A percentile compares a stretch with the other conserved stretches of the same genome.
Conservation (phyloP, 768 basidiomycete species). For the Boletus huronensis region DNA sequence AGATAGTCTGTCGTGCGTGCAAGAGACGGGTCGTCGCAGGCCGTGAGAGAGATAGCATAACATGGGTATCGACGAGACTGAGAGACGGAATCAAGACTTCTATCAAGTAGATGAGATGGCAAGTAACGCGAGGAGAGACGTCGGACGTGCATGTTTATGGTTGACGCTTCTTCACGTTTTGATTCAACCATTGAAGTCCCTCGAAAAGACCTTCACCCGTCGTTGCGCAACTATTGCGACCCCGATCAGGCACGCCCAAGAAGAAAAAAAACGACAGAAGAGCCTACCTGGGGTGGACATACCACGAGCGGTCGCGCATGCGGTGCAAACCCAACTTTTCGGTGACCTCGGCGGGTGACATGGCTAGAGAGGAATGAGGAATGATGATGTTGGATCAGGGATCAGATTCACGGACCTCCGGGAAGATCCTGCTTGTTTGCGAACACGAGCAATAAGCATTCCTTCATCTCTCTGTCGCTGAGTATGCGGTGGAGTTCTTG, state of each 20-base stretch:
- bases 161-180: constrained; percentile 94
- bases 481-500: constrained; percentile 94
- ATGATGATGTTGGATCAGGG: not conserved
- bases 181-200: constrained; percentile 95
- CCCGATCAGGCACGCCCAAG: constrained; percentile 1
- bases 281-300: constrained; percentile 93
- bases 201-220: constrained; percentile 97
- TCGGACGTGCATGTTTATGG: constrained; percentile 41
- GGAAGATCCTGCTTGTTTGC: constrained; percentile 99
- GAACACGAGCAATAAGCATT: constrained; percentile 95
- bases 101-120: constrained; percentile 24
- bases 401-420: constrained; percentile 60
- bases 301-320: constrained; percentile 98
- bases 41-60: constrained; percentile 35
- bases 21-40: constrained; percentile 31
- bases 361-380: constrained; percentile 46
- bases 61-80: constrained; percentile 32
- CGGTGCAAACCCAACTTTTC: constrained; percentile 93
- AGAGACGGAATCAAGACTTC: constrained; percentile 12
- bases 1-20: constrained; percentile 37
- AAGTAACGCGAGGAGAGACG: constrained; percentile 18
- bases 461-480: constrained; percentile 97
- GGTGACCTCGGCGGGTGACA: constrained; percentile 99
- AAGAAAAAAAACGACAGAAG: not conserved
- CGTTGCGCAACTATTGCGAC: constrained; percentile 73